Evolutionary conservation across 2,329 filamentous ascomycete species (phyloP).

Genomic region (Penicillium sclerotiorum): DNA sequence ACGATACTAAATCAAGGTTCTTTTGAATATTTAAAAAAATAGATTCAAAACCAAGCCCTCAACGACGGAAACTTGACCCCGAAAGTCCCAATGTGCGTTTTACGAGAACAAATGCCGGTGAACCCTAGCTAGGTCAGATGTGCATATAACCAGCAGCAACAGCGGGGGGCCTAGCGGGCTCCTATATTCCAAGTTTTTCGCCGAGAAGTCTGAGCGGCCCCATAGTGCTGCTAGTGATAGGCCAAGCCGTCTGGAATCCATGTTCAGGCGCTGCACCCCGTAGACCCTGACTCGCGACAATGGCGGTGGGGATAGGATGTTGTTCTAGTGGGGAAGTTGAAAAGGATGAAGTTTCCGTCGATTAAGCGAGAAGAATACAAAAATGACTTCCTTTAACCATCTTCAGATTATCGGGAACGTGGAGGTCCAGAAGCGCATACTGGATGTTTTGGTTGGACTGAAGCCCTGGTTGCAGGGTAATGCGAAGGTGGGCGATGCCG

Average conservation of each 20-base stretch:
- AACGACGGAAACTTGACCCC: no score
- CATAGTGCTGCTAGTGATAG: background rate
- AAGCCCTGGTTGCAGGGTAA: slow-evolving; percentile 2
- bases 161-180: background rate
- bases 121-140: background rate
- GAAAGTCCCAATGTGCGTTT: no score
- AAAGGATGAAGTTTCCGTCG: background rate
- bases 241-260: background rate
- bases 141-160: background rate
- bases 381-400: background rate
- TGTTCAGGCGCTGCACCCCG: background rate
- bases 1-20: no score
- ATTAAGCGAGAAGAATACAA: background rate
- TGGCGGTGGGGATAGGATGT: background rate
- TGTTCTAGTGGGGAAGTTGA: background rate
- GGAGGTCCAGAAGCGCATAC: background rate
- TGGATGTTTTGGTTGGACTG: background rate
- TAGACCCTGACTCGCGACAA: background rate
- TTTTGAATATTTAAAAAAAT: background rate
- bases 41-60: no score
- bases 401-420: background rate
- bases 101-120: no score
- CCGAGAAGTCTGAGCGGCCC: background rate
- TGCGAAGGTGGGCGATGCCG: background rate
- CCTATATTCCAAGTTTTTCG: background rate